Evolutionary conservation across 768 basidiomycete genomes (phyloP).

Genomic region (Tylopilus sp.): DNA sequence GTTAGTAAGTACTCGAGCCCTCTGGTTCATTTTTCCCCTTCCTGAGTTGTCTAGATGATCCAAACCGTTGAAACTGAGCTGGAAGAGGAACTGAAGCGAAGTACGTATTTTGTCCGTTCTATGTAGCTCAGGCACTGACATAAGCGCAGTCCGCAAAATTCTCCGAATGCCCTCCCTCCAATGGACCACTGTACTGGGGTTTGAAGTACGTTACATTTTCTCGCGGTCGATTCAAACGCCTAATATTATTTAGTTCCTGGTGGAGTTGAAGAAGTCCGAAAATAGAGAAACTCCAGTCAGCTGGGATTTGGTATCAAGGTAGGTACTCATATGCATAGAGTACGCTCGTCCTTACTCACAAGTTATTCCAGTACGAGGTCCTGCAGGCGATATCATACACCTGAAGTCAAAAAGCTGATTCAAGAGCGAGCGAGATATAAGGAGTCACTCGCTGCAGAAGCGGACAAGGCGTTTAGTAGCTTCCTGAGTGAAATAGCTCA

Average conservation of each 20-base stretch:
- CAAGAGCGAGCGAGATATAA: constrained; percentile 71
- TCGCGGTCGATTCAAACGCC: not conserved
- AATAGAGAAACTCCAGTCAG: constrained; percentile 42
- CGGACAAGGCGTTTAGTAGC: constrained; percentile 58
- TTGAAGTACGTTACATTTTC: constrained; percentile 54
- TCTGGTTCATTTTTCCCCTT: not conserved
- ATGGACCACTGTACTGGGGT: constrained; percentile 62
- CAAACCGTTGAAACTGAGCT: constrained; percentile 68
- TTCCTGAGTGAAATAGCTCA: constrained; percentile 70
- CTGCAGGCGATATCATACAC: constrained; percentile 72
- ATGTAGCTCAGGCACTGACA: constrained; percentile 1
- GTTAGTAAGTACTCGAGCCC: constrained; percentile 44
- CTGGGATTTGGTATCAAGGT: constrained; percentile 73
- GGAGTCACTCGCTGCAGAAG: constrained; percentile 67
- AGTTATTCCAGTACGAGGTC: constrained; percentile 58
- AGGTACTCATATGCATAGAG: not conserved
- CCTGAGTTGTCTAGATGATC: constrained; percentile 48
- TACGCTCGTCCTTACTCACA: not conserved
- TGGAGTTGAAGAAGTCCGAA: constrained; percentile 69
- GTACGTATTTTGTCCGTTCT: constrained; percentile 37
- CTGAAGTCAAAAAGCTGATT: constrained; percentile 55
- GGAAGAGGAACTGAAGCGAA: constrained; percentile 63
- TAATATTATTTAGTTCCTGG: constrained; percentile 53
- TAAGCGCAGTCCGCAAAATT: constrained; percentile 57
- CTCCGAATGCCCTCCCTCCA: constrained; percentile 71